These are phyloP conservation scores for Mycena crocata DNA, from an alignment of 768 basidiomycete genomes.

Conservation along the genomic window DNA sequence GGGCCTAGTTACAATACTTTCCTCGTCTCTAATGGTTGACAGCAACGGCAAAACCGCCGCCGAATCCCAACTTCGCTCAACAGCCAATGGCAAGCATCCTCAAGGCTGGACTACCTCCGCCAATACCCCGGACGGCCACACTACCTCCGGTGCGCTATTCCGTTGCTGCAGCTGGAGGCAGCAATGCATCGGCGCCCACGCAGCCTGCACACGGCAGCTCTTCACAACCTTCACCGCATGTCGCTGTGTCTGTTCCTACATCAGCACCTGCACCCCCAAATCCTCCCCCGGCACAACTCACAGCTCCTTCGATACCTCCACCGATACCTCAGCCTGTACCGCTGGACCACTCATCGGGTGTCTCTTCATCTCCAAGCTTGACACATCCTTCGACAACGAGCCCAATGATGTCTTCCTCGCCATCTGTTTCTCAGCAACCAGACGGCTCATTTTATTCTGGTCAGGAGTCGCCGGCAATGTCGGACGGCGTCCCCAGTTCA, in stretches of 20 bases:
- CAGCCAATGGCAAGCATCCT: constrained; percentile 82
- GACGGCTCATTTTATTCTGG: constrained; percentile 78
- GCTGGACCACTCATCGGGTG: constrained; percentile 55
- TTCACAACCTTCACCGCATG: constrained; percentile 36
- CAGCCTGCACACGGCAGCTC: constrained; percentile 40
- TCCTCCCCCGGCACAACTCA: constrained; percentile 48
- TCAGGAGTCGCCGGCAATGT: constrained; percentile 78
- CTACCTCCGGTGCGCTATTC: constrained; percentile 86
- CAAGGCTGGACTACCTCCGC: constrained; percentile 73
- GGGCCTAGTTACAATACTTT: constrained; percentile 30
- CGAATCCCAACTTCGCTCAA: constrained; percentile 83
- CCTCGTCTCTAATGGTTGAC: constrained; percentile 31
- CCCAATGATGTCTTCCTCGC: constrained; percentile 83
- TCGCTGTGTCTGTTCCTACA: constrained; percentile 44
- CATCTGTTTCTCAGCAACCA: constrained; percentile 73
- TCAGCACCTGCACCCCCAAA: constrained; percentile 45
- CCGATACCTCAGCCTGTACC: constrained; percentile 44
- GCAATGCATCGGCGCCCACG: constrained; percentile 50
- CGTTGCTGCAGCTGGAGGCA: constrained; percentile 87
- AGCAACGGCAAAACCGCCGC: constrained; percentile 73
- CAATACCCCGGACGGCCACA: constrained; percentile 64
- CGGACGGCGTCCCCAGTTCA: constrained; percentile 66
- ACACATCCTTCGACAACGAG: constrained; percentile 89
- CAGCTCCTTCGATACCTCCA: constrained; percentile 55
- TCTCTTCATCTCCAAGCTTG: constrained; percentile 80